Percentiles rank a stretch among this genome's conserved stretches.
Evolutionary conservation across 208 protist genomes (phyloP).

Genomic region (Acanthamoeba healyi): DNA sequence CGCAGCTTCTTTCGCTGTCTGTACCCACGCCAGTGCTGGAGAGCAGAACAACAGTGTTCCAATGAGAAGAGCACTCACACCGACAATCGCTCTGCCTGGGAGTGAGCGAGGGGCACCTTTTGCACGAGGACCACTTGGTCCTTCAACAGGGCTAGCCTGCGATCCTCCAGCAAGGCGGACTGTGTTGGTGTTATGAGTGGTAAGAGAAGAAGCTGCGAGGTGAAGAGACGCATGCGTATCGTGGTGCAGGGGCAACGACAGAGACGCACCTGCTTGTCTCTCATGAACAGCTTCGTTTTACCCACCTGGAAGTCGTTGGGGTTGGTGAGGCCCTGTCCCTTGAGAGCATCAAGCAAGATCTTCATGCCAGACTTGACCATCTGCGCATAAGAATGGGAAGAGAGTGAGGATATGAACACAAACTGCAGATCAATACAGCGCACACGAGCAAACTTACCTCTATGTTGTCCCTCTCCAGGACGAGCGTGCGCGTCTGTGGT

Average conservation of each 20-base stretch:
- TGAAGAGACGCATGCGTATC: background rate
- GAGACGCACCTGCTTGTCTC: background rate
- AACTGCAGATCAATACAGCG: no score
- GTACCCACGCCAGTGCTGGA: no score
- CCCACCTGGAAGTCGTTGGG: background rate
- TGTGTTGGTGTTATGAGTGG: no score
- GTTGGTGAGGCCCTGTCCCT: background rate
- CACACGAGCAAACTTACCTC: no score
- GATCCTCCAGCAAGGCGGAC: background rate
- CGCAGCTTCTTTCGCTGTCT: background rate
- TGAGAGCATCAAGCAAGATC: background rate
- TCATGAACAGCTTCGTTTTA: conserved; percentile 34
- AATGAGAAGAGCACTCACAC: no score
- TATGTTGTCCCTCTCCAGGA: background rate
- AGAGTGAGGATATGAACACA: no score
- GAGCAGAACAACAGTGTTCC: no score
- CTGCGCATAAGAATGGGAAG: no score
- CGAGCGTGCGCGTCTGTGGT: background rate
- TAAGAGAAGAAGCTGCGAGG: no score
- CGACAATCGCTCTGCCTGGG: no score
- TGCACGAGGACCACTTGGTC: background rate
- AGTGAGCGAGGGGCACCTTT: no score
- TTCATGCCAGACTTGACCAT: background rate
- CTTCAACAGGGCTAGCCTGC: background rate
- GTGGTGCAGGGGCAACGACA: background rate